Percentiles rank a stretch among this genome's conserved stretches.
Evolutionary conservation across 768 basidiomycete species (phyloP).

Genomic region (Coprinellus aureogranulatus): DNA sequence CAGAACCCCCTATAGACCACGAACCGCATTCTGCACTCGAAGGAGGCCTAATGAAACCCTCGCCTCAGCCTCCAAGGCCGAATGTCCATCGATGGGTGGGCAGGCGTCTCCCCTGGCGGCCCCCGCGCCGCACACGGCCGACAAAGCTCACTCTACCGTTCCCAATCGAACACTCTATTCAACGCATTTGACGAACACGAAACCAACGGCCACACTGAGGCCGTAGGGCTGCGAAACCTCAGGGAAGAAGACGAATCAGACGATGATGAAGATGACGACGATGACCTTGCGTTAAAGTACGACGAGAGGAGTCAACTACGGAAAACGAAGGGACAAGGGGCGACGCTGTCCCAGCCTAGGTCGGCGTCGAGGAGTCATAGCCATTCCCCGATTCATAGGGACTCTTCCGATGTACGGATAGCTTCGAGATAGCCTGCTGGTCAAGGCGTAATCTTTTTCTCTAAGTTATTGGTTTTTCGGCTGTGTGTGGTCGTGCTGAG

Average conservation of each 20-base stretch:
- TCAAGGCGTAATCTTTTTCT: not conserved
- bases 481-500: not conserved
- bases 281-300: conserved; percentile 36
- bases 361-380: conserved; percentile 53
- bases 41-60: conserved; percentile 68
- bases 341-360: conserved; percentile 18
- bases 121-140: conserved; percentile 47
- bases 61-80: conserved; percentile 80
- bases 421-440: conserved; percentile 18
- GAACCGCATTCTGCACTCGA: conserved; percentile 55
- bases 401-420: conserved; percentile 39
- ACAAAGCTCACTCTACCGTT: conserved; percentile 62
- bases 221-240: conserved; percentile 58
- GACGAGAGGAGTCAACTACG: conserved; percentile 46
- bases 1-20: conserved; percentile 43
- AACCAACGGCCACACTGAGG: conserved; percentile 11
- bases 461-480: not conserved
- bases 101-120: conserved; percentile 31
- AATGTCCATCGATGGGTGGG: conserved; percentile 78
- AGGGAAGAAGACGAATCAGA: conserved; percentile 64
- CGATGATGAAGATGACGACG: conserved; percentile 47
- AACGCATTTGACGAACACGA: conserved; percentile 68
- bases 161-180: conserved; percentile 68
- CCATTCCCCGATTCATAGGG: conserved; percentile 44
- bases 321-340: conserved; percentile 8